Percentiles rank a stretch among this genome's conserved stretches.
Evolutionary conservation across 257 asterid genomes (phyloP).

Genomic region (Thymus mandschuricus): DNA sequence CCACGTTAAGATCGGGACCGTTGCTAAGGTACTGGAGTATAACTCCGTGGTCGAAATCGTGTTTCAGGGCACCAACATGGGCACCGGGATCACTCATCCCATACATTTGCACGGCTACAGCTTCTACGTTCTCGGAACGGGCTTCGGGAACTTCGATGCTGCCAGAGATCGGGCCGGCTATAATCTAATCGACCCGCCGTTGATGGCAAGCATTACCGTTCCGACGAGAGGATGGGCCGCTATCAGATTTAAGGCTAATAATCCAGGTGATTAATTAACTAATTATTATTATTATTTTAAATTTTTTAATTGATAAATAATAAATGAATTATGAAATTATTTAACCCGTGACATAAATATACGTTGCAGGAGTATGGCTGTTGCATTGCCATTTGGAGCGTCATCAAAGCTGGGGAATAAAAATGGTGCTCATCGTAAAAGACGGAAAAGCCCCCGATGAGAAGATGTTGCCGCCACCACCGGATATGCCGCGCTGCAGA

Average conservation of each 20-base stretch:
- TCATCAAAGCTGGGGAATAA: constrained; percentile 54
- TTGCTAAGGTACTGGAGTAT: too few species aligned
- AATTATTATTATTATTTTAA: background rate
- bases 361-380: constrained; percentile 49
- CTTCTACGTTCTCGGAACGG: constrained; percentile 35
- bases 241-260: too few species aligned
- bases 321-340: too few species aligned
- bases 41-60: too few species aligned
- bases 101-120: too few species aligned
- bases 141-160: constrained; percentile 51
- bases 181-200: constrained; percentile 62
- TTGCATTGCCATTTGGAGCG: constrained; percentile 53
- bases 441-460: constrained; percentile 34
- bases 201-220: constrained; percentile 48
- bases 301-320: background rate
- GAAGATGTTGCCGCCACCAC: constrained; percentile 50
- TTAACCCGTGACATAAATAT: too few species aligned
- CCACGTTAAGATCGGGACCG: too few species aligned
- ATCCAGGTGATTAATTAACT: too few species aligned
- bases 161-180: constrained; percentile 37
- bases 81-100: too few species aligned
- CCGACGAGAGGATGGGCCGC: constrained; percentile 9
- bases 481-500: constrained; percentile 45
- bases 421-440: constrained; percentile 41
- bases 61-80: too few species aligned